Conservation (phyloP, 2,329 filamentous ascomycete genomes). For the Colletotrichum lini region DNA sequence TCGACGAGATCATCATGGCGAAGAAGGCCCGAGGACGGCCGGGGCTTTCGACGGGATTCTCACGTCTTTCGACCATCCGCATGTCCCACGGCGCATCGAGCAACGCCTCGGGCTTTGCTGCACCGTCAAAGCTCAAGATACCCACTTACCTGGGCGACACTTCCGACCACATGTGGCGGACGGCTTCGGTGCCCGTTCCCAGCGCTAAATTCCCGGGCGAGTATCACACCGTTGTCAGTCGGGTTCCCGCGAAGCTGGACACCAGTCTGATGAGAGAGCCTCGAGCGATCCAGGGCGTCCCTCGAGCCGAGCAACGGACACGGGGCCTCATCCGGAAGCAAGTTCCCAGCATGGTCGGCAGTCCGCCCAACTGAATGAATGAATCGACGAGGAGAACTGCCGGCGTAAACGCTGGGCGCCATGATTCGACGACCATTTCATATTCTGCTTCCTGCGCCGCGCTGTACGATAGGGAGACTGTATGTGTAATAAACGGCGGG, state of each 20-base stretch:
- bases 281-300: conserved; percentile 89
- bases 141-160: conserved; percentile 79
- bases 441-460: conserved; percentile 28
- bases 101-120: conserved; percentile 54
- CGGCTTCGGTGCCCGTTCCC: conserved; percentile 72
- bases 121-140: conserved; percentile 57
- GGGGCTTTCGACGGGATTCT: conserved; percentile 75
- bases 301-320: conserved; percentile 69
- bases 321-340: conserved; percentile 70
- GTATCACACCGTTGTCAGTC: conserved; percentile 72
- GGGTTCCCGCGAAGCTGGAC: conserved; percentile 87
- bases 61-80: conserved; percentile 72
- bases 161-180: conserved; percentile 85
- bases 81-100: conserved; percentile 67
- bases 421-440: conserved; percentile 37
- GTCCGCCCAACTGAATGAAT: conserved; percentile 50
- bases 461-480: conserved; percentile 40
- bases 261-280: conserved; percentile 92
- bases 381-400: conserved; percentile 19
- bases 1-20: conserved; percentile 87
- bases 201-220: conserved; percentile 74
- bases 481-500: conserved; percentile 40
- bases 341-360: conserved; percentile 65
- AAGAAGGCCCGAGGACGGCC: conserved; percentile 79
- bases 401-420: conserved; percentile 15